A percentile compares a stretch with the other conserved stretches of the same genome.
phyloP scores from a whole-genome alignment of 352 stramenopile species.

The Hyaloperonospora brassicae region DNA sequence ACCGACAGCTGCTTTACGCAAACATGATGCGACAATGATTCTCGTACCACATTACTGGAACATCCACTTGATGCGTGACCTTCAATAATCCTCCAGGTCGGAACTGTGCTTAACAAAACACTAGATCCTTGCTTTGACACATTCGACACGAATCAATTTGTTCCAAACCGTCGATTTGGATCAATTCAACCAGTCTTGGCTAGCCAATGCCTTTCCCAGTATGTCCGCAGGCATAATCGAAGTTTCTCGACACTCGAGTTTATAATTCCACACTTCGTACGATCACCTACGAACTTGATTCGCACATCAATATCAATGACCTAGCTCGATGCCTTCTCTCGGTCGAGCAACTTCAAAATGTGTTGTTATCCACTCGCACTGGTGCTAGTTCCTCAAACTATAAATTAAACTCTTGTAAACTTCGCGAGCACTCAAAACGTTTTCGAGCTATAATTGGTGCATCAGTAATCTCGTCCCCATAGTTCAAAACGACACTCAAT shows the following conservation, averaged over 20 bases:
- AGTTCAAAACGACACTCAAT: not conserved
- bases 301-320: not conserved
- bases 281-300: not conserved
- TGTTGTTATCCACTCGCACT: not conserved
- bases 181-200: not conserved
- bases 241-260: too few relatives aligned
- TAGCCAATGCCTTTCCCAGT: not conserved
- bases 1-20: too few relatives aligned
- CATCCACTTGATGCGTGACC: too few relatives aligned
- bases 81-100: too few relatives aligned
- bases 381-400: not conserved
- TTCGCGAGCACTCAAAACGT: not conserved
- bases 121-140: not conserved
- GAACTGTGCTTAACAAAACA: too few relatives aligned
- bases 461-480: not conserved
- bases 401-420: not conserved
- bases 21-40: too few relatives aligned
- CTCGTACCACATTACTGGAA: too few relatives aligned
- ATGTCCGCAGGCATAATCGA: too few relatives aligned
- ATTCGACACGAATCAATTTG: not conserved
- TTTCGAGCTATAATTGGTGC: not conserved
- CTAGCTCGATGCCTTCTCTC: not conserved
- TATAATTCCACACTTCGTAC: too few relatives aligned
- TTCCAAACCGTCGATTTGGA: not conserved
- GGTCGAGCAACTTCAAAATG: not conserved